These are phyloP conservation scores for Hypoxylon rickii DNA, from an alignment of 495 filamentous ascomycete species.

Conservation along the genomic window DNA sequence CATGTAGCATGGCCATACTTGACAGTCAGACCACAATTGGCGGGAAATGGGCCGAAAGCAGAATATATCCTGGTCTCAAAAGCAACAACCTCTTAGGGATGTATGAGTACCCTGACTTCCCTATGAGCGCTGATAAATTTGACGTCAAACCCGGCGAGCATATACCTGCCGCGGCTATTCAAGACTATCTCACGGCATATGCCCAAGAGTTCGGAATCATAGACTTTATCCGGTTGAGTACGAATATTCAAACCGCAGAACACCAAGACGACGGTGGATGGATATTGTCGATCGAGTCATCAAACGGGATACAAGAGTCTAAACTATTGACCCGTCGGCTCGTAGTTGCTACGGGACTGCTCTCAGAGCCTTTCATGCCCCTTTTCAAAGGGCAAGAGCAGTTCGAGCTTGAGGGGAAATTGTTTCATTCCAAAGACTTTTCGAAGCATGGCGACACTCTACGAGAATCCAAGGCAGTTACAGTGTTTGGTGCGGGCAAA, in stretches of 20 bases:
- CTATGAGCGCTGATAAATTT: conserved; percentile 64
- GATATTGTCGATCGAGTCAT: conserved; percentile 39
- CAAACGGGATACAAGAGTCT: conserved; percentile 14
- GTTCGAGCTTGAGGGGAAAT: conserved; percentile 51
- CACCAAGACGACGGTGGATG: conserved; percentile 45
- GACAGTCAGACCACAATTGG: conserved; percentile 57
- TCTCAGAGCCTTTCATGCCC: conserved; percentile 38
- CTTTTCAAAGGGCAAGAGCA: conserved; percentile 37
- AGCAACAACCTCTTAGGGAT: conserved; percentile 63
- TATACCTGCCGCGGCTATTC: conserved; percentile 65
- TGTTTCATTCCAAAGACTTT: conserved; percentile 67
- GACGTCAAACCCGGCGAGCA: conserved; percentile 66
- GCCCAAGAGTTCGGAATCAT: conserved; percentile 59
- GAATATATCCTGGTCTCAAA: conserved; percentile 68
- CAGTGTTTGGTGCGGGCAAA: conserved; percentile 70
- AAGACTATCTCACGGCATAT: conserved; percentile 65
- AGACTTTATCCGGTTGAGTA: conserved; percentile 55
- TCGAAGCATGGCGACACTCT: conserved; percentile 35
- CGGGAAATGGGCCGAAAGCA: conserved; percentile 68
- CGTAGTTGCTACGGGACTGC: conserved; percentile 38
- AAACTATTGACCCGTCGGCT: conserved; percentile 32
- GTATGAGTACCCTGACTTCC: conserved; percentile 73
- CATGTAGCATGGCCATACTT: conserved; percentile 42
- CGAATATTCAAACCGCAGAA: conserved; percentile 55
- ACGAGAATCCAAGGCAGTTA: conserved; percentile 47